A percentile compares a stretch with the other conserved stretches of the same genome.
phyloP scores from a whole-genome alignment of 225 moss, liverwort and hornwort genomes.

The Straminergon stramineum region DNA sequence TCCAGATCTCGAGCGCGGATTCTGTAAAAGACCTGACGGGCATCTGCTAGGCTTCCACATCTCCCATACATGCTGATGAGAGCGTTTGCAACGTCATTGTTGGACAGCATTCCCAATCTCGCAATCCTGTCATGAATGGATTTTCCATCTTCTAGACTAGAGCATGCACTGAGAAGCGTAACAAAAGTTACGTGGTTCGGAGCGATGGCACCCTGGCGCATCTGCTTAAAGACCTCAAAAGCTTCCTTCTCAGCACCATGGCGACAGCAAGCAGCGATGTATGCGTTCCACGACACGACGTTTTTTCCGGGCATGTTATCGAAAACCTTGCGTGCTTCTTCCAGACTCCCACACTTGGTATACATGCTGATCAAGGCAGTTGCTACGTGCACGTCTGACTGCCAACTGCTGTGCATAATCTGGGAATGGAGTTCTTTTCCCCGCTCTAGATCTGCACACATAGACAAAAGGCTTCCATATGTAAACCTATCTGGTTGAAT shows the following conservation, averaged over 20 bases:
- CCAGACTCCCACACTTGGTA: conserved; percentile 33
- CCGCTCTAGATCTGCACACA: conserved; percentile 24
- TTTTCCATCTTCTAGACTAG: conserved; percentile 23
- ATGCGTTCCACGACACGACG: conserved; percentile 54
- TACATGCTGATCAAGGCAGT: conserved; percentile 55
- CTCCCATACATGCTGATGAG: conserved; percentile 50
- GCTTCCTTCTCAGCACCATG: conserved; percentile 19
- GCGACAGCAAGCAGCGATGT: conserved; percentile 32
- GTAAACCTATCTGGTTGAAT: conserved; percentile 37
- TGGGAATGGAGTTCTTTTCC: conserved; percentile 35
- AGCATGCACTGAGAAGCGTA: conserved; percentile 38
- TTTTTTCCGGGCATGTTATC: conserved; percentile 26
- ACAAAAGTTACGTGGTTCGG: conserved; percentile 37
- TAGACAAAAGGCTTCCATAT: conserved; percentile 25
- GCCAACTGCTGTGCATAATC: conserved; percentile 10
- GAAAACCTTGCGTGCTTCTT: conserved; percentile 34
- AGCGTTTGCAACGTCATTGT: conserved; percentile 18
- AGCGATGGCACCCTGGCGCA: conserved; percentile 15
- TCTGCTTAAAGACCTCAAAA: conserved; percentile 28
- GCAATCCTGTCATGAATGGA: conserved; percentile 15
- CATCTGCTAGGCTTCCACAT: conserved; percentile 37
- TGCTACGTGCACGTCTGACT: conserved; percentile 25
- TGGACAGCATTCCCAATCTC: conserved; percentile 12
- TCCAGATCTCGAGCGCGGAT: conserved; percentile 30
- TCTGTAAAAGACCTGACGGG: conserved; percentile 43